Base-by-base conservation (phyloP, 495 filamentous ascomycete genomes). In the Hypoxylon intermedium region DNA sequence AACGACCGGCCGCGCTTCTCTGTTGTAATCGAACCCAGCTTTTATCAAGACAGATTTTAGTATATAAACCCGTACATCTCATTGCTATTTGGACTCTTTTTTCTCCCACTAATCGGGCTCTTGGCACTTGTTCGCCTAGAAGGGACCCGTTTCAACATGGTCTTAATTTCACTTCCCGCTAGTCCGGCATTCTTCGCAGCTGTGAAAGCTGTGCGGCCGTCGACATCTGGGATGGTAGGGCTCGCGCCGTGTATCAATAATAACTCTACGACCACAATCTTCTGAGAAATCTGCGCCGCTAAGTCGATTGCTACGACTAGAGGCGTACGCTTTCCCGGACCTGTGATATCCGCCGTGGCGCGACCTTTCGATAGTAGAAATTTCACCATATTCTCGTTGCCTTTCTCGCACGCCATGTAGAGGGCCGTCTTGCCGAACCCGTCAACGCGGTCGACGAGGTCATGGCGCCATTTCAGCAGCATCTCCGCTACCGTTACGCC, bases 171-270 rank as follows among this genome's bases (percentile, higher is more conserved):
- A 5, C 43, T 28, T 4, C 47, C 57, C 5, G 58, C 48, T 9
- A 67, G 38, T 20, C 67, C 67, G 9, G 53, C 65, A 15, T 67
- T 62, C 23, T 40, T 65, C 16, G 65, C 61, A 19, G 61, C 65
- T 16, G 40, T 19, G 21, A 62, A 43, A 16, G 68, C 68, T 4
- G 57, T 68, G 24, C 55, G 52, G 5, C 65, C 46, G 20, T 48
- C 28, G 3, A 21, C 52, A 52, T 71, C 68, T 28, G 47, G 26
- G 15, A 60, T 57, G 11, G 30, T 38, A 9, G 66, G 53, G 18
- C 72, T 50, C 0, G 73, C 73, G 9, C 67, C 72, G 11, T 59
- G 15, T 9, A 63, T 44, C 4, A 72, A 23, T 19, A 77, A 50
- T 19, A 54, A 12, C 21, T 68, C 33, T 13, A 71, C 58, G 9